A percentile compares a stretch with the other conserved stretches of the same genome.
Conservation (phyloP, 768 basidiomycete genomes). For the Amanita inopinata region DNA sequence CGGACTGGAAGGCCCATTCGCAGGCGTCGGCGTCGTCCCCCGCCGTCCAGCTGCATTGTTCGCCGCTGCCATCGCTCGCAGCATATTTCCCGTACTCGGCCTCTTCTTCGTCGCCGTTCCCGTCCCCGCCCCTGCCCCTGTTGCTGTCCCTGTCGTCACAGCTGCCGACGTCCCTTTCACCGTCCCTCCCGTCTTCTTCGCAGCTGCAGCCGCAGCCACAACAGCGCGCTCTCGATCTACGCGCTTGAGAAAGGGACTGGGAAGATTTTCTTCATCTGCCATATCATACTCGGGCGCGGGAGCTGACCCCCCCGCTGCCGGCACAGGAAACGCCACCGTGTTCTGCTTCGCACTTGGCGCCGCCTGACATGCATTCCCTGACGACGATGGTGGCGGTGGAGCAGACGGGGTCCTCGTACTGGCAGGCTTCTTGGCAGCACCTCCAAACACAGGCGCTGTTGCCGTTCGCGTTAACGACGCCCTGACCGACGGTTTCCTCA, state of each 20-base stretch:
- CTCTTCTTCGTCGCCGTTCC: slow-evolving; percentile 26
- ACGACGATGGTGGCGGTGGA: too few species aligned
- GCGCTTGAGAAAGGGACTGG: slow-evolving; percentile 72
- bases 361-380: too few species aligned
- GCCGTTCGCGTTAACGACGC: slow-evolving; percentile 9
- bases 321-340: slow-evolving; percentile 17
- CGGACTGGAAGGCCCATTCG: slow-evolving; percentile 3
- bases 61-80: slow-evolving; percentile 54
- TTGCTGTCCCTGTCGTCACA: neutral
- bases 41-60: slow-evolving; percentile 25
- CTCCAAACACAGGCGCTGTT: slow-evolving; percentile 3
- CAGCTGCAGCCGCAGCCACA: neutral
- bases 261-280: slow-evolving; percentile 75
- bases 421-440: slow-evolving; percentile 12
- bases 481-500: slow-evolving; percentile 51
- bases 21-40: slow-evolving; percentile 8
- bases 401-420: too few species aligned
- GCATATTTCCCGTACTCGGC: slow-evolving; percentile 39
- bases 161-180: slow-evolving; percentile 5
- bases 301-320: slow-evolving; percentile 15
- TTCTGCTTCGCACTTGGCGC: slow-evolving; percentile 9
- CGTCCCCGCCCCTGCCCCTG: slow-evolving; percentile 10
- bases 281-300: slow-evolving; percentile 51
- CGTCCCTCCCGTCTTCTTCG: slow-evolving; percentile 1
- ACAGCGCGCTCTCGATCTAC: slow-evolving; percentile 25